Evolutionary conservation across 495 filamentous ascomycete genomes (phyloP).

Genomic region (Penicillium chermesinum): DNA sequence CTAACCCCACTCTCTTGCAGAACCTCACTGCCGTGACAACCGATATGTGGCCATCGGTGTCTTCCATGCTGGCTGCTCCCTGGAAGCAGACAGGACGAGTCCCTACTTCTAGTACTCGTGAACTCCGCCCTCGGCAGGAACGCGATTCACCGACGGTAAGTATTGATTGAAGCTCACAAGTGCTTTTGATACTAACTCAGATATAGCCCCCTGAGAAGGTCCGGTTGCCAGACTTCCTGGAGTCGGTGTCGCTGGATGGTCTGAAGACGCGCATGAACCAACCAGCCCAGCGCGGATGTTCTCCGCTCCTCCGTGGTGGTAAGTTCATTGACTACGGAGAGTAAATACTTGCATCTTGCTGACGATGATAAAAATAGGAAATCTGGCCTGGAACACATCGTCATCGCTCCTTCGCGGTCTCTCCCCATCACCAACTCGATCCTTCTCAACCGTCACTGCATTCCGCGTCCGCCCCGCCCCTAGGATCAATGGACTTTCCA

Average conservation of each 20-base stretch:
- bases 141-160: constrained; percentile 17
- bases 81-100: constrained; percentile 27
- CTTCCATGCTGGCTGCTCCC: constrained; percentile 32
- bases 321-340: not conserved
- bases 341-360: not conserved
- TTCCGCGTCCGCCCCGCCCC: constrained; percentile 23
- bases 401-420: constrained; percentile 15
- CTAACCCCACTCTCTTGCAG: constrained; percentile 24
- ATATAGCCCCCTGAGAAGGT: constrained; percentile 8
- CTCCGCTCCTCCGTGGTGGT: constrained; percentile 18
- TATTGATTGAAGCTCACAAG: not conserved
- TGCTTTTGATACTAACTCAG: not conserved
- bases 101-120: constrained; percentile 15
- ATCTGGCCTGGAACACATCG: constrained; percentile 13
- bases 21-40: constrained; percentile 34
- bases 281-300: constrained; percentile 15
- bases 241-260: constrained; percentile 23
- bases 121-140: constrained; percentile 15
- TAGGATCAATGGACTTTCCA: constrained; percentile 21
- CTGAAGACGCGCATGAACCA: constrained; percentile 18
- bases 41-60: constrained; percentile 44
- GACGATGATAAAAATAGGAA: constrained; percentile 11
- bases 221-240: constrained; percentile 27
- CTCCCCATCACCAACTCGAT: constrained; percentile 22
- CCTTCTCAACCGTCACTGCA: constrained; percentile 34